Percentiles rank a stretch among this genome's conserved stretches.
Conservation (phyloP, 2,329 filamentous ascomycete genomes). For the Scedosporium dehoogii region DNA sequence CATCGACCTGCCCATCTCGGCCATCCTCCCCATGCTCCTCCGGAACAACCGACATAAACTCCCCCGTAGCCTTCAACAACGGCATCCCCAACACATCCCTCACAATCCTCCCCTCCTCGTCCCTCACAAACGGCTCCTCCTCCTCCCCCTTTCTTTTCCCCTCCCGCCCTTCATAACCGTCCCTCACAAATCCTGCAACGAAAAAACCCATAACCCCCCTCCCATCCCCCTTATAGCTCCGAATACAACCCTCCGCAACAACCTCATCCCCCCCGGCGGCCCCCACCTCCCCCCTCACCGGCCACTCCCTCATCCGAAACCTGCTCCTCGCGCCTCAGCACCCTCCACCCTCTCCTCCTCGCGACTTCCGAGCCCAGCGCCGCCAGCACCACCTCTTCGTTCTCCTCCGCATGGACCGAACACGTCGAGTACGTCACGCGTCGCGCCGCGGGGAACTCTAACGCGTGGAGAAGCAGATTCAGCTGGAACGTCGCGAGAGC, state of each 20-base stretch:
- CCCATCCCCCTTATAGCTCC: conserved; percentile 71
- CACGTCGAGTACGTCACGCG: conserved; percentile 91
- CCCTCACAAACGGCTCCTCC: conserved; percentile 43
- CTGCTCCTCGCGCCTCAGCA: conserved; percentile 64
- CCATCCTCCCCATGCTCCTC: conserved; percentile 8
- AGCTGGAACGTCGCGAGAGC: conserved; percentile 77
- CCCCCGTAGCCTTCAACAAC: conserved; percentile 24
- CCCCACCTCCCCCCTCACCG: conserved; percentile 48
- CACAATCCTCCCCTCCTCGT: conserved; percentile 42
- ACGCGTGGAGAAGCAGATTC: conserved; percentile 71
- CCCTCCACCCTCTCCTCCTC: conserved; percentile 59
- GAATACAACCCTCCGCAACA: conserved; percentile 65
- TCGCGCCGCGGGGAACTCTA: conserved; percentile 64
- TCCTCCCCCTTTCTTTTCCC: conserved; percentile 3
- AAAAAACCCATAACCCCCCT: conserved; percentile 93
- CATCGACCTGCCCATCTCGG: conserved; percentile 11
- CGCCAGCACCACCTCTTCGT: conserved; percentile 71
- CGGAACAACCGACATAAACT: conserved; percentile 14
- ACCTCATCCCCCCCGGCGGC: conserved; percentile 38
- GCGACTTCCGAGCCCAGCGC: conserved; percentile 62
- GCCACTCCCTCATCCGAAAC: conserved; percentile 70
- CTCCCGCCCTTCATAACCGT: conserved; percentile 12
- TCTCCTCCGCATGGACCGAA: conserved; percentile 78
- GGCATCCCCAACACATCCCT: conserved; percentile 29
- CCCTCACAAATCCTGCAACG: conserved; percentile 66